phyloP scores from a whole-genome alignment of 1,139 yeast genomes.

The Saccharomyces hybrid region DNA sequence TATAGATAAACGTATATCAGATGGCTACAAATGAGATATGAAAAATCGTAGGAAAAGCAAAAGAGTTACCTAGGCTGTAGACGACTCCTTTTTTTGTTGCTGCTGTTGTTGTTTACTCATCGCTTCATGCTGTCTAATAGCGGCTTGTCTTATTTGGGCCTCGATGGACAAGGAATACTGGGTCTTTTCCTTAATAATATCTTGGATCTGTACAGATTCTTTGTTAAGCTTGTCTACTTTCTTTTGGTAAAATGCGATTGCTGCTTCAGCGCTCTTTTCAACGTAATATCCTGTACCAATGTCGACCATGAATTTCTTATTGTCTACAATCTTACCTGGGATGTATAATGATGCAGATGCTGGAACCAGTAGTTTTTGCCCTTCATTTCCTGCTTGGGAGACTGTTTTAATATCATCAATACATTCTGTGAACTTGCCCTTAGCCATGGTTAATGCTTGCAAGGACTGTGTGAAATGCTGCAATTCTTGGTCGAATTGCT shows the following conservation, averaged over 20 bases:
- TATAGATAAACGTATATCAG: not conserved
- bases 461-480: slow-evolving; percentile 79
- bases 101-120: slow-evolving; percentile 4
- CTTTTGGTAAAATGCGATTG: slow-evolving; percentile 62
- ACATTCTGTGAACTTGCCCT: slow-evolving; percentile 75
- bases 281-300: slow-evolving; percentile 95
- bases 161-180: slow-evolving; percentile 29
- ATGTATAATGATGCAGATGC: slow-evolving; percentile 82
- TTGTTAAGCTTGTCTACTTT: slow-evolving; percentile 66
- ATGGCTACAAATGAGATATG: not conserved
- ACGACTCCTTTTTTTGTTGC: not conserved
- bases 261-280: slow-evolving; percentile 64
- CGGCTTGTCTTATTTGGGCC: slow-evolving; percentile 26
- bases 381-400: slow-evolving; percentile 38
- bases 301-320: slow-evolving; percentile 74
- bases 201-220: slow-evolving; percentile 68
- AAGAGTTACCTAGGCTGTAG: not conserved
- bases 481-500: slow-evolving; percentile 76
- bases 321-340: slow-evolving; percentile 65
- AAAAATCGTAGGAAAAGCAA: not conserved
- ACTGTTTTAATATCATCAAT: slow-evolving; percentile 57
- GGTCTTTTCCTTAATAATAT: slow-evolving; percentile 57
- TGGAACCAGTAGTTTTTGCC: slow-evolving; percentile 65
- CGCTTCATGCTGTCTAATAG: slow-evolving; percentile 21
- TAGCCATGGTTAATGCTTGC: slow-evolving; percentile 79